These are phyloP conservation scores for Fusarium sp. DNA, from an alignment of 2,329 filamentous ascomycete genomes.

Conservation along the genomic window DNA sequence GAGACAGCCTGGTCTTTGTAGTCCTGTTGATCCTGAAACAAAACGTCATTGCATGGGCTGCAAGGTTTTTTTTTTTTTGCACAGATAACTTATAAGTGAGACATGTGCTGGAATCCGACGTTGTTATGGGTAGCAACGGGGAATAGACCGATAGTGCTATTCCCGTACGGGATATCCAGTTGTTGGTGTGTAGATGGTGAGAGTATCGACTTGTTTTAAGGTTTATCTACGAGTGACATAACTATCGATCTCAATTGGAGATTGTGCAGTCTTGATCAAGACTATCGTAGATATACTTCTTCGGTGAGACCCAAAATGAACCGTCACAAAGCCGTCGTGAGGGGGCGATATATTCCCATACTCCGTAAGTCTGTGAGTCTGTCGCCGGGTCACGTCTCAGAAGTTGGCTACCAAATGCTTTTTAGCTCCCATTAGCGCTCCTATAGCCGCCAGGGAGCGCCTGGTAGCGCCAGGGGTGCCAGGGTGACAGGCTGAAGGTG, in stretches of 20 bases:
- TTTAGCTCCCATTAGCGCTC: conserved; percentile 6
- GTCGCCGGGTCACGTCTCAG: conserved; percentile 41
- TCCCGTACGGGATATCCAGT: neutral
- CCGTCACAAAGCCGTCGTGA: conserved; percentile 1
- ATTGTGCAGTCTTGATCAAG: neutral
- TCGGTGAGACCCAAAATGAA: neutral
- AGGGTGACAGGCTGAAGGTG: conserved; percentile 26
- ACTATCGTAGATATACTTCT: too few species aligned
- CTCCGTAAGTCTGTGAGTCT: conserved; percentile 1
- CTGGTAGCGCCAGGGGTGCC: conserved; percentile 4
- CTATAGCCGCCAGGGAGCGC: conserved; percentile 23
- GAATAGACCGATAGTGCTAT: conserved; percentile 20
- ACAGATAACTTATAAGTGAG: conserved; percentile 1
- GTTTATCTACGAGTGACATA: neutral
- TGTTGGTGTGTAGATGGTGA: too few species aligned
- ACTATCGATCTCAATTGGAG: too few species aligned
- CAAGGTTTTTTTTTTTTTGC: conserved; percentile 11
- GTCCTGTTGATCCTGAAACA: conserved; percentile 38
- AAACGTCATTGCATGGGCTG: conserved; percentile 37
- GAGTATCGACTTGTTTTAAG: neutral
- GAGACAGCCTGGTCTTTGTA: conserved; percentile 27
- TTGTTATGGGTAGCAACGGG: conserved; percentile 36
- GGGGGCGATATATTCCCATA: neutral
- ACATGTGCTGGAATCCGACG: conserved; percentile 32
- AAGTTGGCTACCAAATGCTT: conserved; percentile 21